Evolutionary conservation across 2,329 filamentous ascomycete species (phyloP), one percentile per base, ranked within the genome.

Genomic region (Aspergillus amoenus): DNA sequence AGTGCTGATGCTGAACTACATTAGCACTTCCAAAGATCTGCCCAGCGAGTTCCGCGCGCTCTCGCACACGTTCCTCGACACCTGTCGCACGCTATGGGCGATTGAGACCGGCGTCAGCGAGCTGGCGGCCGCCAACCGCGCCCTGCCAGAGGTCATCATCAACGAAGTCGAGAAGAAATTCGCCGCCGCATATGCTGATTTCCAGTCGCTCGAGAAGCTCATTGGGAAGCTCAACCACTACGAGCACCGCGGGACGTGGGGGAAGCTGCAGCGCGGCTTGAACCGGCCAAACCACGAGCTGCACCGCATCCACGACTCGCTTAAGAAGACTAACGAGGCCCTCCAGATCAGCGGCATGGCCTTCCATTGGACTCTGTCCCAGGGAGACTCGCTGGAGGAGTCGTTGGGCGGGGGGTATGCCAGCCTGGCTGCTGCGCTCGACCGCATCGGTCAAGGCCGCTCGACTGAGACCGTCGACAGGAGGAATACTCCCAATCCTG

Each of bases 361-460:
- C 64, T 88, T 89, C 70, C 82, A 87, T 62, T 89, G 86, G 85
- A 84, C 82, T 18, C 75, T 88, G 3, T 85, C 84, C 8, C 79
- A 79, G 30, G 78, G 18, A 83, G 81, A 4, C 27, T 30, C 27
- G 0, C 21, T 21, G 27, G 84, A 88, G 62, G 81, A 81, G 15
- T 80, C 84, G 12, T 79, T 84, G 42, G 85, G 85, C 17, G 87
- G 88, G 45, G 87, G 87, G 43, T 90, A 88, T 66, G 86, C 85
- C 1, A 85, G 85, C 4, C 78, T 90, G 7, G 82, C 84, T 1
- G 86, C 86, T 9, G 86, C 86, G 3, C 78, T 89, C 11, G 83
- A 87, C 44, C 78, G 81, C 55, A 72, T 67, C 32, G 58, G 64
- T 8, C 64, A 66, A 52, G 65, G 64, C 13, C 60, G 65, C 21